Conservation (phyloP, 768 basidiomycete species). For the Artomyces pyxidatus region DNA sequence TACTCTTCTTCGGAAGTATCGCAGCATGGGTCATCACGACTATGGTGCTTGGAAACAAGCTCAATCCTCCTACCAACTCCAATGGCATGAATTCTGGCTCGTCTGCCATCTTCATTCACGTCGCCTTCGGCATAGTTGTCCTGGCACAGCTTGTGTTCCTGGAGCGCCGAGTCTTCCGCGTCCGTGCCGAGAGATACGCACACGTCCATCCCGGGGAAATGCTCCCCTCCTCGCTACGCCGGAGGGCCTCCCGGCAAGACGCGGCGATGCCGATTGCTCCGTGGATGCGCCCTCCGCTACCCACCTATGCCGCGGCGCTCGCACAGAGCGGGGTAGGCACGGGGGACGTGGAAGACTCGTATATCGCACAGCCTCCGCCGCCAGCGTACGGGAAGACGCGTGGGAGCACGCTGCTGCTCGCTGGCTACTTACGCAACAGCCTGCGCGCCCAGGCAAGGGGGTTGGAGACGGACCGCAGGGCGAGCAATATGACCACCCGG, state of each 20-base stretch:
- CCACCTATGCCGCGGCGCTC: conserved; percentile 65
- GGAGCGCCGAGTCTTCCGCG: conserved; percentile 54
- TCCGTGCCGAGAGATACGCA: conserved; percentile 59
- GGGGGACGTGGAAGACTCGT: conserved; percentile 66
- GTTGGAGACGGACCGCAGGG: conserved; percentile 9
- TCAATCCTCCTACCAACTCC: background rate
- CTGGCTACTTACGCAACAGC: conserved; percentile 34
- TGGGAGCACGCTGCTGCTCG: conserved; percentile 54
- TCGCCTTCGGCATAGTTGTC: conserved; percentile 45
- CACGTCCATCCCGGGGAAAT: conserved; percentile 53
- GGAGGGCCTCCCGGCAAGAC: background rate
- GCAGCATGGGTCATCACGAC: conserved; percentile 45
- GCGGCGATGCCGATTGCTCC: conserved; percentile 34
- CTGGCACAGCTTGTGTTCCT: conserved; percentile 52
- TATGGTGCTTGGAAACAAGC: conserved; percentile 18
- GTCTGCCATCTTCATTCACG: conserved; percentile 47
- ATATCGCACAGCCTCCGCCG: conserved; percentile 61
- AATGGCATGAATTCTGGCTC: conserved; percentile 7
- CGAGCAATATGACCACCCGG: conserved; percentile 20
- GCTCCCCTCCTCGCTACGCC: conserved; percentile 15
- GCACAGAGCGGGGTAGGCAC: conserved; percentile 61
- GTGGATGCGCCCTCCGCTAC: conserved; percentile 64
- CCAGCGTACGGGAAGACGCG: conserved; percentile 74
- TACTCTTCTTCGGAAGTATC: conserved; percentile 37
- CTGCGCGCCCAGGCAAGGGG: conserved; percentile 12